These are phyloP conservation scores for Castanopsis chinensis DNA, from an alignment of 306 rosid species.

Conservation along the genomic window DNA sequence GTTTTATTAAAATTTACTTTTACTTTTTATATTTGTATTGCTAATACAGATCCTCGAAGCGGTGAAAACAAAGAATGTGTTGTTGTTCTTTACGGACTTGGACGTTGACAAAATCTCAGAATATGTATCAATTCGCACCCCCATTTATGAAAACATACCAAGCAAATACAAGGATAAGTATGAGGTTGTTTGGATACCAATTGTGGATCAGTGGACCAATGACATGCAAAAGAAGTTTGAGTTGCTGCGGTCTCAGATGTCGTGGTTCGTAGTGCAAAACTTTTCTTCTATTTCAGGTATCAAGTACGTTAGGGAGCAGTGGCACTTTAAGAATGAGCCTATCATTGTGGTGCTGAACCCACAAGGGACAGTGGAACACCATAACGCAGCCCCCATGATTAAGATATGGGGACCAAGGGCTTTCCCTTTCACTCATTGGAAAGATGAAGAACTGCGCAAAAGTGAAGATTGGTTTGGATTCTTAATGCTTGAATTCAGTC, in stretches of 20 bases:
- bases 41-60: conserved; percentile 17
- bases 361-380: conserved; percentile 24
- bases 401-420: conserved; percentile 23
- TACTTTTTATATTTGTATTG: background rate
- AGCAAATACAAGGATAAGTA: background rate
- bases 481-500: no score
- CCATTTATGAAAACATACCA: conserved; percentile 26
- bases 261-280: conserved; percentile 27
- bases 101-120: conserved; percentile 26
- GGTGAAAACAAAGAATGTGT: conserved; percentile 23
- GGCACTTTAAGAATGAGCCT: conserved; percentile 37
- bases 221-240: conserved; percentile 31
- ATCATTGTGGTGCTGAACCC: conserved; percentile 23
- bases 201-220: conserved; percentile 23
- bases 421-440: conserved; percentile 20
- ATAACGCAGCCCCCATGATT: conserved; percentile 38
- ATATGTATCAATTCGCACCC: conserved; percentile 14
- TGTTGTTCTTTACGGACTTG: conserved; percentile 30
- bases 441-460: background rate
- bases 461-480: conserved; percentile 4
- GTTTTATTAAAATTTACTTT: no score
- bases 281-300: conserved; percentile 17
- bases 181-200: conserved; percentile 41
- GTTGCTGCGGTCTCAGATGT: conserved; percentile 20
- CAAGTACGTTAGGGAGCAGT: conserved; percentile 23